Percentiles rank a stretch among this genome's conserved stretches.
These are phyloP conservation scores for Hemisphaericaspora xylofermentans DNA, from an alignment of 1,139 yeast genomes.

Conservation along the genomic window DNA sequence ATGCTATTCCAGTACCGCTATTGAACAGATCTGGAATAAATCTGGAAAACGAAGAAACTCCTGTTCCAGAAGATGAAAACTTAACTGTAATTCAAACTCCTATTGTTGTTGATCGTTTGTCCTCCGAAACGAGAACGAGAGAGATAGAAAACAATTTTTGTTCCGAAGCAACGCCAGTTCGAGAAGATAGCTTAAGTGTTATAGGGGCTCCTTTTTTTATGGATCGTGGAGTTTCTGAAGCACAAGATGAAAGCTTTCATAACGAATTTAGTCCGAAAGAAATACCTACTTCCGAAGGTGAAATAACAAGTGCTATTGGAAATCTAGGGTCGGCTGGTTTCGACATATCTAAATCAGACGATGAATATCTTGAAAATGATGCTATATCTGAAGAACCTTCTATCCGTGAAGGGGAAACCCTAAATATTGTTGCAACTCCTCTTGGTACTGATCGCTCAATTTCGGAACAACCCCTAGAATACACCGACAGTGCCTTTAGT, in stretches of 20 bases:
- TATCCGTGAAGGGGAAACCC: conserved; percentile 1
- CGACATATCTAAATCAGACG: too few relatives aligned
- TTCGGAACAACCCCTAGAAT: not conserved
- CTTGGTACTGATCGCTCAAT: not conserved
- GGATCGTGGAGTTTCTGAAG: not conserved
- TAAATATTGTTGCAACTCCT: not conserved
- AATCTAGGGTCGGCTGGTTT: not conserved
- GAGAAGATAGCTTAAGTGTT: too few relatives aligned
- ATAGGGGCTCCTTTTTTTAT: too few relatives aligned
- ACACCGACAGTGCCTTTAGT: conserved; percentile 1
- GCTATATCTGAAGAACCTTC: not conserved
- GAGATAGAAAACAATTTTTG: too few relatives aligned
- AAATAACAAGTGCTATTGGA: not conserved
- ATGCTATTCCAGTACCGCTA: too few relatives aligned
- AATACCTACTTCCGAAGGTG: not conserved
- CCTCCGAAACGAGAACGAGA: not conserved
- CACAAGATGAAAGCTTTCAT: too few relatives aligned
- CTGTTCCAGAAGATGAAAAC: conserved; percentile 2
- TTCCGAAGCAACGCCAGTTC: too few relatives aligned
- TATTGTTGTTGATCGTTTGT: not conserved
- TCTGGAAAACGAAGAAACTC: conserved; percentile 2
- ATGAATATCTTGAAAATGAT: not conserved
- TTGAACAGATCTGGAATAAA: too few relatives aligned
- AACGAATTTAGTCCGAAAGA: not conserved
- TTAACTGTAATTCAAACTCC: not conserved